These are phyloP conservation scores for Astrephomene gubernaculifera DNA, from an alignment of 139 green algal genomes.

Conservation along the genomic window DNA sequence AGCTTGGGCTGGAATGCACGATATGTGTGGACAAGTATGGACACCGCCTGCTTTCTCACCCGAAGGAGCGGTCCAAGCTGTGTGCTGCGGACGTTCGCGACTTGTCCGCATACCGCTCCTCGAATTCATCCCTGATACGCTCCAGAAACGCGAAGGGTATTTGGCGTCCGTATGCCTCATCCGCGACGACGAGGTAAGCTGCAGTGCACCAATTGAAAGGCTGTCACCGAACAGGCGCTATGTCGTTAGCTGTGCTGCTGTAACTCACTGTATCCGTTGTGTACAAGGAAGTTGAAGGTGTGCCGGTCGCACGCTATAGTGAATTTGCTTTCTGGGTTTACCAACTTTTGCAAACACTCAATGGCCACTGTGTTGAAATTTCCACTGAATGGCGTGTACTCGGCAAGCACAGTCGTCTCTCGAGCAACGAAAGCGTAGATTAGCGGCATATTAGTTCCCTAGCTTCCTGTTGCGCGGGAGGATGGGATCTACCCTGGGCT, in stretches of 20 bases:
- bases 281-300: conserved; percentile 90
- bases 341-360: conserved; percentile 85
- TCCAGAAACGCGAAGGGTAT: conserved; percentile 98
- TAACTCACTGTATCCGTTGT: conserved; percentile 78
- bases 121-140: conserved; percentile 73
- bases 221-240: not conserved
- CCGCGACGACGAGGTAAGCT: conserved; percentile 94
- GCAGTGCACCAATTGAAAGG: conserved; percentile 13
- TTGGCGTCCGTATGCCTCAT: conserved; percentile 89
- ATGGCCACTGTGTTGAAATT: conserved; percentile 95
- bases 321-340: conserved; percentile 74
- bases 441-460: conserved; percentile 72
- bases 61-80: conserved; percentile 88
- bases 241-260: not conserved
- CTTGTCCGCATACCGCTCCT: conserved; percentile 78
- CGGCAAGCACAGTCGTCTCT: conserved; percentile 82
- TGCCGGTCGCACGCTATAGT: conserved; percentile 84
- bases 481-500: not conserved
- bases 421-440: conserved; percentile 89
- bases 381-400: conserved; percentile 92
- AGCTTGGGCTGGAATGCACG: no score
- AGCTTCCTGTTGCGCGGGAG: not conserved
- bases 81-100: conserved; percentile 75
- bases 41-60: conserved; percentile 39
- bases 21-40: not conserved